A percentile compares a stretch with the other conserved stretches of the same genome.
These are phyloP conservation scores for Rhodosporidiobolus sp. DNA, from an alignment of 768 basidiomycete genomes.

Conservation along the genomic window DNA sequence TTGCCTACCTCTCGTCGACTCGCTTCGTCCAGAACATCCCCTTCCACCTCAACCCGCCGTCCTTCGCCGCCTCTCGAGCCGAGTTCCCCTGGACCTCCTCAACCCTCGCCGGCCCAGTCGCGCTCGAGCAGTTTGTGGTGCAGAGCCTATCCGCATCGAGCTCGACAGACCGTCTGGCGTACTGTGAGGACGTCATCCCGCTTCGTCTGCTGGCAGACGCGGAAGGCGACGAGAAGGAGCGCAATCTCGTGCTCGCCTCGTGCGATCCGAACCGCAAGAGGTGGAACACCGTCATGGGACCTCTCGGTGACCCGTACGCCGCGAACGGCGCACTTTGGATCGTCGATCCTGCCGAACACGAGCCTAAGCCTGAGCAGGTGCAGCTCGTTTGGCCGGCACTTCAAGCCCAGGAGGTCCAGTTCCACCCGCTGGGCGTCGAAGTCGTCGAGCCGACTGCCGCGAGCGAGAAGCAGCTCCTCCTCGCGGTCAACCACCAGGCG, in stretches of 20 bases:
- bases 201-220: background rate
- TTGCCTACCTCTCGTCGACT: background rate
- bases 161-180: background rate
- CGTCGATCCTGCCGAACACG: conserved; percentile 46
- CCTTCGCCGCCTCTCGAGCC: background rate
- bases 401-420: conserved; percentile 53
- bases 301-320: conserved; percentile 59
- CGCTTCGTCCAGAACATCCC: conserved; percentile 1
- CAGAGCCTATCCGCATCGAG: background rate
- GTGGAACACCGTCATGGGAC: conserved; percentile 73
- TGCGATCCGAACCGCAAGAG: conserved; percentile 59
- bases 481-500: conserved; percentile 68
- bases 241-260: conserved; percentile 50
- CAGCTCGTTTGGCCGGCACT: conserved; percentile 33
- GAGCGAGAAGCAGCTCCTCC: conserved; percentile 52
- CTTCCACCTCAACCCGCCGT: conserved; percentile 3
- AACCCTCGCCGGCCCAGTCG: background rate
- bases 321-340: conserved; percentile 62
- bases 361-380: conserved; percentile 51
- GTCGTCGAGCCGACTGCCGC: conserved; percentile 44
- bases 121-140: background rate
- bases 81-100: background rate
- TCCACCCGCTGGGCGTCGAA: conserved; percentile 66
- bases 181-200: conserved; percentile 17
- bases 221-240: background rate